Base-by-base conservation (phyloP, 2,329 filamentous ascomycete genomes). In the Neonectria coccinea region DNA sequence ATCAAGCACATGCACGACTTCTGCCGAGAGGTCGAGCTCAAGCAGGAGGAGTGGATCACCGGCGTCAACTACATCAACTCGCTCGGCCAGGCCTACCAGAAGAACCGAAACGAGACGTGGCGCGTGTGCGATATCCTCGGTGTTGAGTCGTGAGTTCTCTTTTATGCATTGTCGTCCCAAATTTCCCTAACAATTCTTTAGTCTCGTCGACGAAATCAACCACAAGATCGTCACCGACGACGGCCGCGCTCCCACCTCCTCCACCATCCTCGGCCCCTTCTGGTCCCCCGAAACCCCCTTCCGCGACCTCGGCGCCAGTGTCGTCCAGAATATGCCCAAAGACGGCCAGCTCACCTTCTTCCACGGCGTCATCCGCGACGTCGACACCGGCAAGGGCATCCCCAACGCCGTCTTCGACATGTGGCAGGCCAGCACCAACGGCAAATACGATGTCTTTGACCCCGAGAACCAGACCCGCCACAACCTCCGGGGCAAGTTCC, bases 1-100 rank as follows among this genome's bases (percentile, higher is more conserved):
- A 89, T 93, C 79, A 83, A 81, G 53, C 91, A 94, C 81, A 83
- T 94, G 63, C 92, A 94, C 82, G 91, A 93, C 80, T 94, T 94
- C 77, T 86, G 88, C 61, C 88, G 92, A 62, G 92, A 94, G 75
- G 87, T 92, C 68, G 91, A 94, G 80, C 86, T 94, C 56, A 93
- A 89, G 18, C 84, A 88, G 33, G 91, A 92, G 59, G 92, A 94
- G 80, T 94, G 91, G 91, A 86, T 93, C 79, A 79, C 87, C 8
- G 92, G 91, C 58, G 90, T 94, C 59, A 85, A 91, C 73, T 93
- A 91, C 76, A 81, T 94, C 80, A 94, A 94, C 82, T 85, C 87
- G 50, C 86, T 92, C 66, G 91, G 92, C 66, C 88, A 92, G 79
- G 86, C 88, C 70, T 91, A 86, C 68, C 85, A 85, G 59, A 85